A percentile compares a stretch with the other conserved stretches of the same genome.
Conservation (phyloP, 148 eudicot species). For the Vaccinium myrtillus region DNA sequence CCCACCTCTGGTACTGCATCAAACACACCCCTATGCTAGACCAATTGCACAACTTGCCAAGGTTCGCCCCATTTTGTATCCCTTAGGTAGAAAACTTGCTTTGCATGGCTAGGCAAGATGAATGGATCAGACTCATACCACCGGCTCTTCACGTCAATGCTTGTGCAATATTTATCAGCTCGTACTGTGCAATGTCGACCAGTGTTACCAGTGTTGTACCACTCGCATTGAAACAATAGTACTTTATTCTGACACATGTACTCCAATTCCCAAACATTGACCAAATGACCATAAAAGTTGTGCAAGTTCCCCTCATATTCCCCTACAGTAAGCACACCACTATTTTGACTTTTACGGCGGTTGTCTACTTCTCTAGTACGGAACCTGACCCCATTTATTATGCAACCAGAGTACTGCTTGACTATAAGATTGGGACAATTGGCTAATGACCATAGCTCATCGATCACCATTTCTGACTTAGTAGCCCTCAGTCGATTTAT, state of each 20-base stretch:
- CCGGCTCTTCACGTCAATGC: too few relatives aligned
- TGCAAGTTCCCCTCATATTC: too few relatives aligned
- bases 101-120: too few relatives aligned
- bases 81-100: background rate
- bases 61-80: background rate
- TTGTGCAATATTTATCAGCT: too few relatives aligned
- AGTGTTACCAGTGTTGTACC: too few relatives aligned
- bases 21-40: background rate
- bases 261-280: background rate
- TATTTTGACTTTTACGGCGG: background rate
- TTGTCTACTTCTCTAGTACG: background rate
- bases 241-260: too few relatives aligned
- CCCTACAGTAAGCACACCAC: too few relatives aligned
- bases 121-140: too few relatives aligned
- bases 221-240: too few relatives aligned
- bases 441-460: background rate
- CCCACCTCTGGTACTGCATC: background rate
- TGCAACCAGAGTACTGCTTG: background rate
- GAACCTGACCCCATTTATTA: background rate
- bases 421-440: background rate
- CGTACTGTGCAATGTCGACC: too few relatives aligned
- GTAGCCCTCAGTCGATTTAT: background rate
- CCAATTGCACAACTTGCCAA: background rate
- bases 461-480: background rate
- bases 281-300: background rate